phyloP scores from a whole-genome alignment of 2,329 filamentous ascomycete genomes.

The Colletotrichum higginsianum region DNA sequence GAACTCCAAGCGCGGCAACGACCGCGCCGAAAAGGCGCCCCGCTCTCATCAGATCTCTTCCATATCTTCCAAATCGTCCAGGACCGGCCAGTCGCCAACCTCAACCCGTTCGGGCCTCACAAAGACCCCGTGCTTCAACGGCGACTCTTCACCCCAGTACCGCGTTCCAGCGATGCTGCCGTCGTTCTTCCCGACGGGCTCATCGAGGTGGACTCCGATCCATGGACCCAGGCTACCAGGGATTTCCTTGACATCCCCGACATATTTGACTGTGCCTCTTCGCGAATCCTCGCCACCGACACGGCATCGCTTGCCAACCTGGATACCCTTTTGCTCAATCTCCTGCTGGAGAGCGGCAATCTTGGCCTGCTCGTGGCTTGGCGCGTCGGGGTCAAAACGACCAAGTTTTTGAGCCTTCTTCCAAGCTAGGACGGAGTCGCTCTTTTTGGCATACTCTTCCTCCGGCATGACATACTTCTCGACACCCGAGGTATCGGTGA shows the following conservation, averaged over 20 bases:
- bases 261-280: conserved; percentile 79
- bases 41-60: conserved; percentile 73
- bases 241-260: conserved; percentile 83
- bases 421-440: conserved; percentile 93
- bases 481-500: conserved; percentile 84
- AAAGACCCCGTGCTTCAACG: conserved; percentile 82
- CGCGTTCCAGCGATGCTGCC: conserved; percentile 76
- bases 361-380: conserved; percentile 80
- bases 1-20: conserved; percentile 25
- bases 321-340: conserved; percentile 77
- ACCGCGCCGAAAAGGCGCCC: conserved; percentile 15
- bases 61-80: conserved; percentile 84
- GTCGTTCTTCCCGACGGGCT: conserved; percentile 87
- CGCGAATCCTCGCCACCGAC: conserved; percentile 78
- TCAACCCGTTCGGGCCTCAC: conserved; percentile 85
- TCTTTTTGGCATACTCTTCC: conserved; percentile 86
- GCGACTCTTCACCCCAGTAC: conserved; percentile 78
- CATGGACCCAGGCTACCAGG: conserved; percentile 75
- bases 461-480: conserved; percentile 93
- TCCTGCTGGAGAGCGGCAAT: conserved; percentile 78
- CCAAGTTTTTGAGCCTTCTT: conserved; percentile 97
- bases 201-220: conserved; percentile 83
- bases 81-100: conserved; percentile 78
- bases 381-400: conserved; percentile 90
- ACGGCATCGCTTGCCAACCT: conserved; percentile 74